Conservation (phyloP, 345 rosid species). For the Lumnitzera littorea region DNA sequence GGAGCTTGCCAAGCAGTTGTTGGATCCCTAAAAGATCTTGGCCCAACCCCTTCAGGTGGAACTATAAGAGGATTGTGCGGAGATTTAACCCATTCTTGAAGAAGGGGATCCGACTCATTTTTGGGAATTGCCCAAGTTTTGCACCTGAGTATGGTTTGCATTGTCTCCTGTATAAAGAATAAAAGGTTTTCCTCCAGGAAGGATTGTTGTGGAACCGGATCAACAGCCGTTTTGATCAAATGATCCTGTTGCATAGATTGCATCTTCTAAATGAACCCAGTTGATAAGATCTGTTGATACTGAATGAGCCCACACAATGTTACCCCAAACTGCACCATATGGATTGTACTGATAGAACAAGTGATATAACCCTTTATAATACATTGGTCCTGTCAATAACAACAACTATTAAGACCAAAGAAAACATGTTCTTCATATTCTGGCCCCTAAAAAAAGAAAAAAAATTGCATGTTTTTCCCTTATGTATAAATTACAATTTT, state of each 20-base stretch:
- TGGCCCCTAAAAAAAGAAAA: no score
- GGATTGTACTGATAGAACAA: slow-evolving; percentile 48
- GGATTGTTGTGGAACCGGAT: slow-evolving; percentile 52
- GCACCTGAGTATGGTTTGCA: slow-evolving; percentile 23
- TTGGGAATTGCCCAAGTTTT: slow-evolving; percentile 41
- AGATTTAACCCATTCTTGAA: slow-evolving; percentile 39
- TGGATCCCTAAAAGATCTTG: slow-evolving; percentile 48
- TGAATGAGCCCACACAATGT: slow-evolving; percentile 61
- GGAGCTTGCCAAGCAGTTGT: slow-evolving; percentile 44
- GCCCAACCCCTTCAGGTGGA: slow-evolving; percentile 23
- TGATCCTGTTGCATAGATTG: slow-evolving; percentile 30
- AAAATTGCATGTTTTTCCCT: no score
- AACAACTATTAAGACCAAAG: background rate
- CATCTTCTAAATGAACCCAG: slow-evolving; percentile 34
- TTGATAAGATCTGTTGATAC: slow-evolving; percentile 49
- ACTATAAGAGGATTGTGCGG: slow-evolving; percentile 31
- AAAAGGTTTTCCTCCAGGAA: slow-evolving; percentile 24
- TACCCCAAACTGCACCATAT: slow-evolving; percentile 34
- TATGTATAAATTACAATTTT: background rate
- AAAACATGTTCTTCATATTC: background rate
- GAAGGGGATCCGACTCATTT: slow-evolving; percentile 39
- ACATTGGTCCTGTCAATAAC: slow-evolving; percentile 29
- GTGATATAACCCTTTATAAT: slow-evolving; percentile 38
- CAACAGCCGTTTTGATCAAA: slow-evolving; percentile 43
- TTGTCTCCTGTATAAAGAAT: slow-evolving; percentile 51